Evolutionary conservation across 169 alveolate species (phyloP), one percentile per base, ranked within the genome.

Genomic region (Eimeria tenella): DNA sequence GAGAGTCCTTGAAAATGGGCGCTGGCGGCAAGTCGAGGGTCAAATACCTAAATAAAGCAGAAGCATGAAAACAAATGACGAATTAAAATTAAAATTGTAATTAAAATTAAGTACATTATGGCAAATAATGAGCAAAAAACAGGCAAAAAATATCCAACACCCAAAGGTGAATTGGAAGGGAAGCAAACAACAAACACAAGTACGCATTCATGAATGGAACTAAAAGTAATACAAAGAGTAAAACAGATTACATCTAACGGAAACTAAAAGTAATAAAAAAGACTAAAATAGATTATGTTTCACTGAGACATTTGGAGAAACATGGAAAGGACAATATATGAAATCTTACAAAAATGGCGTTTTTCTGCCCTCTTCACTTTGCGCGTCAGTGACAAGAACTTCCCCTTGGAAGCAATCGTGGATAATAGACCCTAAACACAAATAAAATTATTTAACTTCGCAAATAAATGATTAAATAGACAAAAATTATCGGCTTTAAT

Each of bases 1-100:
- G 97, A 4, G 98, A 96, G 88, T 98, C 99, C 95, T 98, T 98
- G 97, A 98, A 98, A 75, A 98, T 96, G 56, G 99, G 99, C 9
- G 99, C 98, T 63, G 96, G 96, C 31, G 99, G 99, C 52, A 98
- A 63, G 89, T 98, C 98, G 74, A 98, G 95, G 49, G 98, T 95
- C 86, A 98, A 84, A 87, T 31, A 93, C 75, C 95, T 93, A 81
- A 19, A 79, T 17, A n/a, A 82, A 60, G 65, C 53, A 31, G 52
- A 23, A 60, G 50, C 68, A 87, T 1, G 21, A 65, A 8, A 5
- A 11, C 0, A 73, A 8, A 89, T 71, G 71, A 82, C 93, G 74
- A 86, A 89, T 42, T 94, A 87, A 97, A 96, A 93, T 74, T 83
- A 90, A 73, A 95, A 84, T 71, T 95, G 65, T 86, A 31, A 31